Evolutionary conservation across 1,139 yeast species (phyloP).

Genomic region (Pichia inconspicua): DNA sequence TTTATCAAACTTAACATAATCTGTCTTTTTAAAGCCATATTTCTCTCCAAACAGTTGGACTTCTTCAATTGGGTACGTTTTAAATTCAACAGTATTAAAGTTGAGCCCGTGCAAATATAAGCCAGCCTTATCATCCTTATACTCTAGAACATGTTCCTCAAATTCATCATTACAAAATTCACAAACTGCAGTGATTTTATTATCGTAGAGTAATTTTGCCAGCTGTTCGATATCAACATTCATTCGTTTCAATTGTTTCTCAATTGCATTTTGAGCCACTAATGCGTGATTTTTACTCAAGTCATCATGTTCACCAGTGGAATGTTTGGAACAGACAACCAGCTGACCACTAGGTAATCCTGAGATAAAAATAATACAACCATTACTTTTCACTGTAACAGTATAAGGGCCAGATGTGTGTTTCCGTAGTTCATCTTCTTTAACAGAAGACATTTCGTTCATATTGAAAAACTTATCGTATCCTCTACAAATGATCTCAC

Average conservation of each 20-base stretch:
- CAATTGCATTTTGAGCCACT: conserved; percentile 59
- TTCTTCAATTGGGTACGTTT: conserved; percentile 52
- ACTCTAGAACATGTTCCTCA: conserved; percentile 89
- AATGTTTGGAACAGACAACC: conserved; percentile 81
- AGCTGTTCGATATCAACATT: conserved; percentile 41
- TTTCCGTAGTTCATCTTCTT: conserved; percentile 36
- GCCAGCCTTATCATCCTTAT: conserved; percentile 61
- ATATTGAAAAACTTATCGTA: conserved; percentile 91
- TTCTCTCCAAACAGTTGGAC: conserved; percentile 53
- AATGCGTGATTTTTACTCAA: conserved; percentile 60
- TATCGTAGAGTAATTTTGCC: conserved; percentile 44
- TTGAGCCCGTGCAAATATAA: conserved; percentile 87
- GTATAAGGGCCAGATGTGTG: conserved; percentile 70
- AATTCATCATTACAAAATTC: conserved; percentile 89
- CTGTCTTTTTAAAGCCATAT: conserved; percentile 67
- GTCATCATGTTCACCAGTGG: conserved; percentile 62
- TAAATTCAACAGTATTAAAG: conserved; percentile 53
- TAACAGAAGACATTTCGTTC: conserved; percentile 52
- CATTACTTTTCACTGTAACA: conserved; percentile 82
- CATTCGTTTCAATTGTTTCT: conserved; percentile 38
- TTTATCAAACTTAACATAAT: conserved; percentile 35
- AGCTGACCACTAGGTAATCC: conserved; percentile 68
- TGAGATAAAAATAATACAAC: conserved; percentile 80
- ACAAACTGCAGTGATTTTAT: conserved; percentile 76
- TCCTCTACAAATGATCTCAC: conserved; percentile 67